phyloP scores from a whole-genome alignment of 2,329 filamentous ascomycete genomes.

The Paraphoma sp. region DNA sequence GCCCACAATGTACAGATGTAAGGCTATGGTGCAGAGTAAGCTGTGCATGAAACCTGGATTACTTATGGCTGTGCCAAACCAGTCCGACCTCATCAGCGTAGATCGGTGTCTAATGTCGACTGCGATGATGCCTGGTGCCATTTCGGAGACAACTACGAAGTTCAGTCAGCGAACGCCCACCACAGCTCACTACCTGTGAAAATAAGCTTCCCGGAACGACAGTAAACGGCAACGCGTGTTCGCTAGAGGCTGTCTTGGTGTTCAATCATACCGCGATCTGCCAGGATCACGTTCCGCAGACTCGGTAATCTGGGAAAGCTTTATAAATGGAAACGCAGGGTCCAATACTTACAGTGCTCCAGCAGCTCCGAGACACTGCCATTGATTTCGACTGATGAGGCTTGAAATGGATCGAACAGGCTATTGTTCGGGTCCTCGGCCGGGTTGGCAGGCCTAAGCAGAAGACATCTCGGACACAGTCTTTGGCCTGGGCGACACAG shows the following conservation, averaged over 20 bases:
- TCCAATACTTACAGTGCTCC: constrained; percentile 42
- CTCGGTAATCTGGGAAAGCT: constrained; percentile 13
- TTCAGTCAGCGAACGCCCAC: constrained; percentile 20
- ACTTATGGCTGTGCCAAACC: constrained; percentile 44
- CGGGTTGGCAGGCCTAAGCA: constrained; percentile 23
- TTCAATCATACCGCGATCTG: neutral
- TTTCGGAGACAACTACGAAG: constrained; percentile 39
- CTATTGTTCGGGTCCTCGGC: constrained; percentile 32
- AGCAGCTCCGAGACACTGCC: constrained; percentile 38
- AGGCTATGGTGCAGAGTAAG: constrained; percentile 43
- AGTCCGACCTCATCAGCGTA: constrained; percentile 43
- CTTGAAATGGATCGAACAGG: constrained; percentile 43
- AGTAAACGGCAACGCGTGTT: neutral
- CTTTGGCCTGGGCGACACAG: constrained; percentile 37
- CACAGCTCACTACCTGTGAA: neutral
- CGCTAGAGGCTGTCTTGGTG: neutral
- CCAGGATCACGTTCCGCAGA: constrained; percentile 9
- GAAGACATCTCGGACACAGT: constrained; percentile 37
- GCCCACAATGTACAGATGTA: constrained; percentile 43
- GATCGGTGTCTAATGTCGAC: constrained; percentile 45
- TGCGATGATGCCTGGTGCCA: constrained; percentile 47
- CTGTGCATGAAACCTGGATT: constrained; percentile 49
- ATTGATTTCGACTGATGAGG: constrained; percentile 35
- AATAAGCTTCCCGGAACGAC: neutral
- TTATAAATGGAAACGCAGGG: constrained; percentile 16